Conservation (phyloP, 2,329 filamentous ascomycete species). For the Aspergillus fumigatus region DNA sequence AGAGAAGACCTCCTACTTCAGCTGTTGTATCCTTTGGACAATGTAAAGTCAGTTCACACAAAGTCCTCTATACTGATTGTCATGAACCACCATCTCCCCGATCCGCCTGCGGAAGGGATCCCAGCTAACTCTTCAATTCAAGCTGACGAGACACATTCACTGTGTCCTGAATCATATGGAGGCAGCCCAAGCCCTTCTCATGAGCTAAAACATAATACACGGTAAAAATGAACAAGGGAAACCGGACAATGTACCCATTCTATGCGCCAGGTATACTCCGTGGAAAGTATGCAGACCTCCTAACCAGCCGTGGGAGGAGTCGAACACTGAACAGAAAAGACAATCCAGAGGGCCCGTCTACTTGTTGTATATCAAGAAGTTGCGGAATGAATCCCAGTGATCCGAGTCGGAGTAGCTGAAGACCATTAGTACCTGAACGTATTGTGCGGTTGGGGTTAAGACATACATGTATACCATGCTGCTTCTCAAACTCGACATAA, state of each 20-base stretch:
- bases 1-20: neutral
- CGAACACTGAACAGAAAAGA: neutral
- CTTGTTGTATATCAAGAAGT: constrained; percentile 80
- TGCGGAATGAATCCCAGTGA: constrained; percentile 81
- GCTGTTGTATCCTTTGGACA: neutral
- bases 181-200: neutral
- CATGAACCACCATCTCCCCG: constrained; percentile 4
- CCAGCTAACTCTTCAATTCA: neutral
- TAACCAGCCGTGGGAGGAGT: neutral
- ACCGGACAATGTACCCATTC: constrained; percentile 12
- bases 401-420: constrained; percentile 71
- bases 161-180: neutral
- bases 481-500: constrained; percentile 85
- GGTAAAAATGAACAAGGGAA: constrained; percentile 8
- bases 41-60: neutral
- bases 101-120: constrained; percentile 13
- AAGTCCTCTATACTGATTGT: neutral
- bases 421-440: constrained; percentile 3
- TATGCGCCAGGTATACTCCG: constrained; percentile 20
- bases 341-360: constrained; percentile 23
- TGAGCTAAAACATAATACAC: constrained; percentile 10
- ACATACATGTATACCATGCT: constrained; percentile 98
- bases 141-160: neutral
- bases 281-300: neutral
- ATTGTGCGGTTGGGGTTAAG: neutral